Conservation (phyloP, 345 rosid species). For the Reutealis trisperma region DNA sequence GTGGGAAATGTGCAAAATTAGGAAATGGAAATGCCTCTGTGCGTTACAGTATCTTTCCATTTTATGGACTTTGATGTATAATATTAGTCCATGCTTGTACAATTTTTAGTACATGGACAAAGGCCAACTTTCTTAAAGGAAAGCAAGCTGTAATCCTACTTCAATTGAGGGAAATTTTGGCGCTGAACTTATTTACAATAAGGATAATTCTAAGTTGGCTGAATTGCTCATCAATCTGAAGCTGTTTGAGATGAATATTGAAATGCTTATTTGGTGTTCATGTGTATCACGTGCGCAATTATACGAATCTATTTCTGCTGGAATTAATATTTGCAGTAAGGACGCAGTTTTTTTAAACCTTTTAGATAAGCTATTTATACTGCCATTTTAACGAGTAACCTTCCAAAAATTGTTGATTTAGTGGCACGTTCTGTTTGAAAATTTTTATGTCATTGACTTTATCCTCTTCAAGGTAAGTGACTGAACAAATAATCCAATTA, state of each 20-base stretch:
- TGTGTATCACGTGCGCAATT: background rate
- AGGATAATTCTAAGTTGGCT: background rate
- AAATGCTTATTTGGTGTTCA: background rate
- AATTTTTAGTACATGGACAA: background rate
- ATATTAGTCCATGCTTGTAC: background rate
- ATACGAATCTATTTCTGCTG: background rate
- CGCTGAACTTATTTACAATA: background rate
- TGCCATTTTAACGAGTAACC: background rate
- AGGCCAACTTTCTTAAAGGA: background rate
- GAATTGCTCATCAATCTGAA: constrained; percentile 1
- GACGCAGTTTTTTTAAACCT: background rate
- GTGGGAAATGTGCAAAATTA: background rate
- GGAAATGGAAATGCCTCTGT: background rate
- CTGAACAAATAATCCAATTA: background rate
- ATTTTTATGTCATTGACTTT: constrained; percentile 1
- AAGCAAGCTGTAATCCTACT: background rate
- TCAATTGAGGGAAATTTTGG: background rate
- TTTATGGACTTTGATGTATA: background rate
- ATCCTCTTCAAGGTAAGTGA: background rate
- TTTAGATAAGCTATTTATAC: background rate
- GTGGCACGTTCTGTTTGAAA: background rate
- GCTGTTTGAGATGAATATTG: background rate
- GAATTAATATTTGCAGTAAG: background rate
- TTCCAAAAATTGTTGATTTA: background rate
- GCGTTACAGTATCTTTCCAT: background rate